Evolutionary conservation across 2,329 filamentous ascomycete species (phyloP), one percentile per base, ranked within the genome.

Genomic region (Rhynchosporium graminicola): DNA sequence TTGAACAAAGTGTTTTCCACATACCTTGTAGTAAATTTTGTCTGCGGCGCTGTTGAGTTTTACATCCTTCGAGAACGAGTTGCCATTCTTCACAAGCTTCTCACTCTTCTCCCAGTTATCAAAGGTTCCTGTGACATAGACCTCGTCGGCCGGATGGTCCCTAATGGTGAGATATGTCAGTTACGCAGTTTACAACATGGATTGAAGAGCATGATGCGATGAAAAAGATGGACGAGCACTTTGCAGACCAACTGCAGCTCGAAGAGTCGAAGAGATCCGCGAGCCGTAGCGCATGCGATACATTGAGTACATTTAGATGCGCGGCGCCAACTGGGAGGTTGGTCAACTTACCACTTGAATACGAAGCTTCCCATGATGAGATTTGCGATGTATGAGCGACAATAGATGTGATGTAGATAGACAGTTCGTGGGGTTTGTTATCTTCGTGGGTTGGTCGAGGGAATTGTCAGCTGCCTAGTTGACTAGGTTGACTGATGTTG

Each of bases 11-110:
- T 52, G 9, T 50, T 63, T 13, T 54, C 40, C 61, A 72, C 83
- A 68, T 80, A 97, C 94, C 91, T 99, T 99, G 87, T 97, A 99
- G 74, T 88, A 87, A 70, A 96, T 88, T 80, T 95, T 97, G 67
- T 87, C 80, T 55, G 80, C 79, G 15, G 80, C 78, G 60, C 85
- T 80, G 56, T 88, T 81, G 40, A 98, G 82, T 59, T 85, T 80
- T 64, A 99, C 92, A 40, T 86, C 85, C 82, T 97, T 97, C 77
- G 89, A 82, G 77, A 96, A 96, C 71, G 83, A 72, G 67, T 86
- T 81, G 74, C 84, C 89, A 46, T 86, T 82, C 79, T 91, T 92
- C 54, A 92, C 87, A 62, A 99, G 84, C 80, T 90, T 85, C 76
- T 94, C 85, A 61, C 87, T 92, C 82, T 95, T 94, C 69, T 84